These are phyloP conservation scores for Metrosideros polymorpha DNA, from an alignment of 441 rosid species.

Conservation along the genomic window DNA sequence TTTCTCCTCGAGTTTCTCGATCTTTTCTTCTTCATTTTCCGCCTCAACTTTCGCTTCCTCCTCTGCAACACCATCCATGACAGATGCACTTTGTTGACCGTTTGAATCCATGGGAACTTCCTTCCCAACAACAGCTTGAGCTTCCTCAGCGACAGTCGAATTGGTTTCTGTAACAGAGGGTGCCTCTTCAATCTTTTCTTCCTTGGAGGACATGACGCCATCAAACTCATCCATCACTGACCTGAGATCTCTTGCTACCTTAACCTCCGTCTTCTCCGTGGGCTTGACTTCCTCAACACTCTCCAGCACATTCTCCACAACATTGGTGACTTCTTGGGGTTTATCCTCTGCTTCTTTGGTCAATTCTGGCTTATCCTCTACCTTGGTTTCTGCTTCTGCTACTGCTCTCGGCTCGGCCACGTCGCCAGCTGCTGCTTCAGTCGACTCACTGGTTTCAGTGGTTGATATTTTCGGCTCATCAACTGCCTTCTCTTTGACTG, in stretches of 20 bases:
- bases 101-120: not conserved
- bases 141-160: not conserved
- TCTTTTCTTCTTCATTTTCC: conserved; percentile 9
- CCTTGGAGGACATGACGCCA: not conserved
- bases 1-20: conserved; percentile 2
- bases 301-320: not conserved
- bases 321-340: not conserved
- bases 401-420: not conserved
- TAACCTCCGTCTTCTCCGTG: not conserved
- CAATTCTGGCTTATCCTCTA: not conserved
- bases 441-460: not conserved
- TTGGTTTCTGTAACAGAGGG: not conserved
- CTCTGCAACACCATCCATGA: not conserved
- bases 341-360: not conserved
- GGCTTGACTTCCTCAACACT: not conserved
- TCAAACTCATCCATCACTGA: not conserved
- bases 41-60: not conserved
- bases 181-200: not conserved
- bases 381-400: not conserved
- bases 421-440: not conserved
- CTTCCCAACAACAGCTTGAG: not conserved
- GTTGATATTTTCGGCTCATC: not conserved
- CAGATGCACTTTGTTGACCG: not conserved
- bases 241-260: not conserved
- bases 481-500: not conserved